Evolutionary conservation across 805 yeast genomes (phyloP).

Genomic region (Scheffersomyces spartinae): DNA sequence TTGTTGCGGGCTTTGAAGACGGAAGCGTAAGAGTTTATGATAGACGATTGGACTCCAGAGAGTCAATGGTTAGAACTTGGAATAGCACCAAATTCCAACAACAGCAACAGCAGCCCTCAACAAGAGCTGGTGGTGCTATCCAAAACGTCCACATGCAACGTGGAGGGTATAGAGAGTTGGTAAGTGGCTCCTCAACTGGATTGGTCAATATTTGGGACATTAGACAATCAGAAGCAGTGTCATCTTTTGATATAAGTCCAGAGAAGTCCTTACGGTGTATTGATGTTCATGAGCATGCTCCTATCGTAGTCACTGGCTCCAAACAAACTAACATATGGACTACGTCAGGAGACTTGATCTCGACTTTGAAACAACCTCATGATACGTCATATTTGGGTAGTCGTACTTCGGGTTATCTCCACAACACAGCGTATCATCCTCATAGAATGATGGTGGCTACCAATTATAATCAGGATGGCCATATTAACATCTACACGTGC

Average conservation of each 20-base stretch:
- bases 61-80: slow-evolving; percentile 81
- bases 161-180: slow-evolving; percentile 87
- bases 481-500: slow-evolving; percentile 46
- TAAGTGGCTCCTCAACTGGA: slow-evolving; percentile 77
- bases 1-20: slow-evolving; percentile 89
- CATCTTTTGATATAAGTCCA: slow-evolving; percentile 45
- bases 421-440: slow-evolving; percentile 74
- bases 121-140: slow-evolving; percentile 40
- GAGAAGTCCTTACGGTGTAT: slow-evolving; percentile 48
- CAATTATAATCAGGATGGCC: slow-evolving; percentile 66
- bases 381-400: slow-evolving; percentile 32
- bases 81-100: slow-evolving; percentile 27
- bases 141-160: slow-evolving; percentile 88
- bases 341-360: slow-evolving; percentile 65
- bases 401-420: slow-evolving; percentile 42
- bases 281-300: slow-evolving; percentile 93
- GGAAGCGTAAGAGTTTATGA: slow-evolving; percentile 86
- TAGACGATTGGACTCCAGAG: slow-evolving; percentile 72
- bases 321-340: slow-evolving; percentile 74
- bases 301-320: slow-evolving; percentile 81
- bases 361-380: slow-evolving; percentile 45
- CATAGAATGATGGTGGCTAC: slow-evolving; percentile 91
- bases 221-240: slow-evolving; percentile 59
- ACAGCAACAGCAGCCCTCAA: slow-evolving; percentile 4
- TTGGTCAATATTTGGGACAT: slow-evolving; percentile 86